Evolutionary conservation across 345 rosid species (phyloP), one percentile per base, ranked within the genome.

Genomic region (Brassica rapa): DNA sequence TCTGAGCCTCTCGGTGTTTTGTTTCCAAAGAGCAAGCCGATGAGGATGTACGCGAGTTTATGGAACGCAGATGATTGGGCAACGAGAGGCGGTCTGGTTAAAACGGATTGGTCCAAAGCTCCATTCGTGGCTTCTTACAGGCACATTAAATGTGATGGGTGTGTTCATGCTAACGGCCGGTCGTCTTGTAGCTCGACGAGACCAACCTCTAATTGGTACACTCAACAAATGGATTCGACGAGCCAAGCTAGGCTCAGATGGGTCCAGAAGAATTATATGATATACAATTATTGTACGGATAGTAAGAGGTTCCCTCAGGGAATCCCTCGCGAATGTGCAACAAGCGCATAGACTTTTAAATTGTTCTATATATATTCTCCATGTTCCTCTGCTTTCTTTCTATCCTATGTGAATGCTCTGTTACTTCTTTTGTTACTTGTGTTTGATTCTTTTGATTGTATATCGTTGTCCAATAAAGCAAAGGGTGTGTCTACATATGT

Each of bases 61-160:
- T 88, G 91, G 92, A 85, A 88, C 66, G 92, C 87, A 70, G 87
- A 88, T 67, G 66, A 83, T 16, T 88, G 94, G 92, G 89, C 89
- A 12, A 89, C 94, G 0, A 82, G 89, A 73, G 90, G 90, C 4
- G 90, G 94, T 2, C 76, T 77, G 1, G 85, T 90, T 15, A 90
- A 88, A 68, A 87, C 87, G 0, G 90, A 90, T 63, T 87, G 91
- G 86, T 76, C 84, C 7, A 72, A 79, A 46, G 87, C 91, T 61
- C 91, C 86, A 8, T 84, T 84, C 60, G 75, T 62, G 33, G 86
- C 88, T 57, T 68, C 84, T 55, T 83, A 77, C 74, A 80, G 81
- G 70, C 69, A 78, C 79, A 82, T 83, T 46, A 81, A 81, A 37
- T 80, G 63, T 4, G 62, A 83, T 16, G 86, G 81, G 2, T 86